Base-by-base conservation (phyloP, 495 filamentous ascomycete species). In the Aspergillus funiculosus region DNA sequence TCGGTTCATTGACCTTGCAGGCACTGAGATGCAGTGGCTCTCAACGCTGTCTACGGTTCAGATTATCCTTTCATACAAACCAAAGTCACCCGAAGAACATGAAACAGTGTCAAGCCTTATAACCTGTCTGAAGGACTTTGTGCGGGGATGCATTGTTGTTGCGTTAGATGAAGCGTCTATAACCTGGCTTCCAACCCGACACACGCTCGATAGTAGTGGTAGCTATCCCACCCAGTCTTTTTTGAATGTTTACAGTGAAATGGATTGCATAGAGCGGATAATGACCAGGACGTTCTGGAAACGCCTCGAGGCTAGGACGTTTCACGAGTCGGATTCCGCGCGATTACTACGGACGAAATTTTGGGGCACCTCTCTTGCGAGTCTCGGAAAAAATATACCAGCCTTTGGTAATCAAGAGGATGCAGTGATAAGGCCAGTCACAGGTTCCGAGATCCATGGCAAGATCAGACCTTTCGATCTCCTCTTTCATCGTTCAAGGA, bases 21-120 rank as follows among this genome's bases (percentile, higher is more conserved):
- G 61, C 15, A 35, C 39, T 4, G 54, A 69, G 11, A 72, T 73
- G 69, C 17, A 5, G 28, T 77, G 74, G 75, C 32, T 78, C 14
- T 47, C 53, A 7, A 20, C 56, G 0, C 45, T 68, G 6, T 48
- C 53, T 0, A 60, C 67, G 20, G 59, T 58, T 36, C 42, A 43
- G 17, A 64, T 59, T 37, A 51, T 65, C 10, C 32, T 42, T 11
- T 18, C 21, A 6, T 58, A 35, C 51, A 39, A 24, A 42, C 51
- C 30, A 41, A 21, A 25, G 51, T 46, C 26, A 14, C 13, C 6
- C 1, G 18, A 40, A 13, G 27, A 48, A 22, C 20, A 6, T 6
- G 14, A 24, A 0, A 26, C 52, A 10, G 53, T 62, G 1, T 6
- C 34, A 1, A 13, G 48, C 2, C 43, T 70, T 5, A 48, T 57